These are phyloP conservation scores for Coemansia sp. DNA, from an alignment of 371 early-diverging fungal genomes.

Conservation along the genomic window DNA sequence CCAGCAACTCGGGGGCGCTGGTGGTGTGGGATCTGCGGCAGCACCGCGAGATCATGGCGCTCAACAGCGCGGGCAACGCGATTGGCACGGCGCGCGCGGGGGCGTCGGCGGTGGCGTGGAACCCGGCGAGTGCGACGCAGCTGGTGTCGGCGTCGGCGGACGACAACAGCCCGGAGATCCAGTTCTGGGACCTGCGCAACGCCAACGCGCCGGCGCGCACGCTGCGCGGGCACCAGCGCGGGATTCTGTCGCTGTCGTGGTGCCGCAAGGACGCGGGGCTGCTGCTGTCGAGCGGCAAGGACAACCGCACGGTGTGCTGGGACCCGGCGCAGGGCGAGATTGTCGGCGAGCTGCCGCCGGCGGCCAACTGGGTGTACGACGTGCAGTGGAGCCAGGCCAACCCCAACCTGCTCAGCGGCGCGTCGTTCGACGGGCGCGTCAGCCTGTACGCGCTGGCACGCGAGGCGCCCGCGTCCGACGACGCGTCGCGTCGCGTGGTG, in stretches of 20 bases:
- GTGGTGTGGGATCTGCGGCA: conserved; percentile 95
- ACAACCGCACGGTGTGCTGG: conserved; percentile 92
- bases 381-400: conserved; percentile 91
- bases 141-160: conserved; percentile 88
- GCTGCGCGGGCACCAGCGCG: conserved; percentile 76
- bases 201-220: conserved; percentile 87
- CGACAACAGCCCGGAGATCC: conserved; percentile 80
- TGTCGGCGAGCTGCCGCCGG: conserved; percentile 73
- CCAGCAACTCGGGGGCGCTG: conserved; percentile 86
- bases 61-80: conserved; percentile 62
- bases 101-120: conserved; percentile 91
- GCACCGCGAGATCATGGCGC: conserved; percentile 79
- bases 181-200: conserved; percentile 93
- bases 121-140: conserved; percentile 93
- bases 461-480: conserved; percentile 9
- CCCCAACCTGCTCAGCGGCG: conserved; percentile 81
- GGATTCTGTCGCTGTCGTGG: conserved; percentile 88
- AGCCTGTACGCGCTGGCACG: conserved; percentile 79
- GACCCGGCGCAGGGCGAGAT: conserved; percentile 71
- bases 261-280: conserved; percentile 89
- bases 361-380: conserved; percentile 87
- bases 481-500: conserved; percentile 37
- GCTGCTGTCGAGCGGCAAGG: conserved; percentile 86
- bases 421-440: conserved; percentile 87
- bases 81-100: conserved; percentile 59